These are phyloP conservation scores for Funneliformis geosporum DNA, from an alignment of 192 early-diverging fungal species.

Conservation along the genomic window DNA sequence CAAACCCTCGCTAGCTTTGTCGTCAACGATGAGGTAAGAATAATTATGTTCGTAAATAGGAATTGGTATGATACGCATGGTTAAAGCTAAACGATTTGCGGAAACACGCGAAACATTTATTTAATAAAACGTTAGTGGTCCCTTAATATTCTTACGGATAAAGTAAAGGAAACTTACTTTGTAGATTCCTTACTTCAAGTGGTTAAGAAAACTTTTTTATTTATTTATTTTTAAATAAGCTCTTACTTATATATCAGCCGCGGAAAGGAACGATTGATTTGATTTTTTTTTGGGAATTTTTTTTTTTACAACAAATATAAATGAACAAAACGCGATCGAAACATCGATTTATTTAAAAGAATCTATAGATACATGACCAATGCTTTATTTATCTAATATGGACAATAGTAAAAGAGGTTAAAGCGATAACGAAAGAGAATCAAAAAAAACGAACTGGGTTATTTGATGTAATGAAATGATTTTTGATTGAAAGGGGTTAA, in stretches of 20 bases:
- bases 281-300: background rate
- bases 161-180: background rate
- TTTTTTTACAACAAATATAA: background rate
- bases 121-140: background rate
- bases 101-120: background rate
- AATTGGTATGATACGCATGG: slow-evolving; percentile 65
- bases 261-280: background rate
- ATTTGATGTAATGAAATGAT: background rate
- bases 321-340: background rate
- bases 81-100: background rate
- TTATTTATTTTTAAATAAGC: background rate
- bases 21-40: slow-evolving; percentile 80
- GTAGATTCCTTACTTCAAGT: background rate
- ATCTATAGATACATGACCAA: background rate
- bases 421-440: background rate
- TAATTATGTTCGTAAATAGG: slow-evolving; percentile 76
- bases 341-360: background rate
- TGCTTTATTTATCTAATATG: background rate
- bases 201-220: background rate
- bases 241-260: background rate
- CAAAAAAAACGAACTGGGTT: background rate
- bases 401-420: background rate
- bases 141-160: background rate
- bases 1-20: slow-evolving; percentile 53
- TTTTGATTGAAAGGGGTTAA: background rate